These are phyloP conservation scores for Sarcomyxa edulis DNA, from an alignment of 768 basidiomycete genomes.

Conservation along the genomic window DNA sequence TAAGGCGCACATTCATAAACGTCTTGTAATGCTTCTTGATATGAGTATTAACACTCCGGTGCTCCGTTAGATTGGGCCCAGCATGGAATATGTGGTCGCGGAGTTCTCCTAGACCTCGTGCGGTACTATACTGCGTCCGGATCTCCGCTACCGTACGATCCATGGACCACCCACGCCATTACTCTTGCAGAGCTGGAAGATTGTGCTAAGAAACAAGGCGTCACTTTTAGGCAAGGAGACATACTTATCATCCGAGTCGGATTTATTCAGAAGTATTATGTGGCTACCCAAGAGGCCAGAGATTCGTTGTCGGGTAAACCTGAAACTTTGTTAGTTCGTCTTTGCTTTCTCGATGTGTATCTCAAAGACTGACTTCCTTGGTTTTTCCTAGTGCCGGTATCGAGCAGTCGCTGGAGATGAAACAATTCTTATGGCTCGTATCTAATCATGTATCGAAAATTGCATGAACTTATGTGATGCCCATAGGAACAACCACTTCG, in stretches of 20 bases:
- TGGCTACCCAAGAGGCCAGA: constrained; percentile 35
- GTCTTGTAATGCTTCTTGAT: neutral
- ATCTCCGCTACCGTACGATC: constrained; percentile 49
- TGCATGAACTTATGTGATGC: constrained; percentile 4
- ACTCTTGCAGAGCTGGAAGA: constrained; percentile 51
- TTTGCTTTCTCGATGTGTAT: constrained; percentile 1
- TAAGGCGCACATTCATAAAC: constrained; percentile 28
- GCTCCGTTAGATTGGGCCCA: constrained; percentile 54
- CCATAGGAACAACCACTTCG: constrained; percentile 69
- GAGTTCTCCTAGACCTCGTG: constrained; percentile 62
- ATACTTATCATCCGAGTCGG: constrained; percentile 58
- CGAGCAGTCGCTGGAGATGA: constrained; percentile 67
- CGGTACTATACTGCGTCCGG: constrained; percentile 38
- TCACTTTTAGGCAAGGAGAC: constrained; percentile 54
- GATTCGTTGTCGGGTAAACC: constrained; percentile 33
- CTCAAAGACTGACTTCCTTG: no score
- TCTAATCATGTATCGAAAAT: neutral
- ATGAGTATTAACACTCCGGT: constrained; percentile 1
- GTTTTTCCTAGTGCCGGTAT: constrained; percentile 54
- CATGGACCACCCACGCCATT: constrained; percentile 52
- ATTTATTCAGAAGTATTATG: constrained; percentile 54
- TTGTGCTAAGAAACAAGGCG: constrained; percentile 53
- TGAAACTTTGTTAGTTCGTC: constrained; percentile 51
- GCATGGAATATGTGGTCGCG: constrained; percentile 67
- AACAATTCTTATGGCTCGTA: constrained; percentile 59